Percentiles rank a stretch among this genome's conserved stretches.
These are phyloP conservation scores for Termitomyces sp. DNA, from an alignment of 768 basidiomycete species.

Conservation along the genomic window DNA sequence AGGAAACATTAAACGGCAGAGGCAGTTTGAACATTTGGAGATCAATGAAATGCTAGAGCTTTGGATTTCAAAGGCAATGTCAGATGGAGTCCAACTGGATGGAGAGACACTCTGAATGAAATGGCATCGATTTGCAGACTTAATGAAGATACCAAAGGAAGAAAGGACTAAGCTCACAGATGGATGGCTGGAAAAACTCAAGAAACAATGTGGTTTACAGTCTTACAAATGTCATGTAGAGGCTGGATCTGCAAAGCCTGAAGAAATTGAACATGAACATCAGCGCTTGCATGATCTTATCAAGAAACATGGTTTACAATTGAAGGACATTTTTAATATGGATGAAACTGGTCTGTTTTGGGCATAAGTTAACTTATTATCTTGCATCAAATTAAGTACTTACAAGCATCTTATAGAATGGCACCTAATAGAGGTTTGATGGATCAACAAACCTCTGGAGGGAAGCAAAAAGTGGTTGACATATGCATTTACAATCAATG, in stretches of 20 bases:
- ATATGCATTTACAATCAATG: too few species aligned
- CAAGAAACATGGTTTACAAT: not conserved
- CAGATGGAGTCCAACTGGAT: constrained; percentile 22
- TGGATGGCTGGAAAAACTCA: not conserved
- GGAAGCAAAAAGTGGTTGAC: too few species aligned
- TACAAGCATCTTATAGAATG: not conserved
- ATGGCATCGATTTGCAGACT: constrained; percentile 26
- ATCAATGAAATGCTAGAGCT: constrained; percentile 6
- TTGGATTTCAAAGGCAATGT: constrained; percentile 18
- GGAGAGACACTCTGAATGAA: constrained; percentile 29
- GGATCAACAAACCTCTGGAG: not conserved
- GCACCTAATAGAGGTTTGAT: not conserved
- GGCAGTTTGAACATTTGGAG: not conserved
- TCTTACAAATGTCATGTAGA: not conserved
- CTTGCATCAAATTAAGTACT: too few species aligned
- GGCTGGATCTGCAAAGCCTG: not conserved
- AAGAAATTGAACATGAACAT: not conserved
- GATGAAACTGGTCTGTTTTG: not conserved
- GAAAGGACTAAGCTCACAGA: constrained; percentile 21
- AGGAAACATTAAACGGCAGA: not conserved
- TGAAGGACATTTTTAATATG: not conserved
- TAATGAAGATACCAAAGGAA: constrained; percentile 18
- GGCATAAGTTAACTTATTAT: too few species aligned
- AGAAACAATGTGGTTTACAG: not conserved
- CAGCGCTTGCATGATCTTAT: constrained; percentile 10